Base-by-base conservation (phyloP, 495 filamentous ascomycete species). In the Aspergillus sclerotioniger region DNA sequence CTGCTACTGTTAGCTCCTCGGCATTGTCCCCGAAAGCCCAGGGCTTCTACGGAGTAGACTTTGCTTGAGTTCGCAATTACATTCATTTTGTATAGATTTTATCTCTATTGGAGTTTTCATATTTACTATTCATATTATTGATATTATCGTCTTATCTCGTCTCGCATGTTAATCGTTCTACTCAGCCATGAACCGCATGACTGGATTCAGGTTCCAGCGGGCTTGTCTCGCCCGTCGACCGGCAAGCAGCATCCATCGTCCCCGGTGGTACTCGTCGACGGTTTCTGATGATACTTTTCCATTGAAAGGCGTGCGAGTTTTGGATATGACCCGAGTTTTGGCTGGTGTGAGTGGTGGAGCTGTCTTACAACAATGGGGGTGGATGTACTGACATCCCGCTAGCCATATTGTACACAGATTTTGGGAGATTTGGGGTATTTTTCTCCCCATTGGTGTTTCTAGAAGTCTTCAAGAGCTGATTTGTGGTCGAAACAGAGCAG, bases 371-470 rank as follows among this genome's bases (percentile, higher is more conserved):
- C 16, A 9, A 17, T 28, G n/a, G 10, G 5, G 6, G 5, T 15
- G 10, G 8, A 8, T n/a, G 6, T 50, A 16, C 16, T 50, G 47
- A 50, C 10, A 32, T n/a, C 25, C 13, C 25, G 17, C 31, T 65
- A 98, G 94, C 94, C 94, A 61, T 97, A 97, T 68, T 96, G 92
- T 64, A 98, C 94, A 50, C 94, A 98, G 71, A 98, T 98, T 37
- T 79, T 98, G 9, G 94, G 94, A 61, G 94, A 98, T 71, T 79
- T 98, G 63, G 94, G 94, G 94, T 96, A 87, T 63, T 77, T 70
- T 9, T 3, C 46, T 48, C 51, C 20, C 13, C 21, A 39, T 46
- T 45, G 39, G 13, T 32, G 31, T 29, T 19, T n/a, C 33, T 29
- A 12, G 12, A 32, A 13, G 15, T 33, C 15, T 47, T 45, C 7